phyloP scores from a whole-genome alignment of 345 rosid genomes.

The Turnera subulata region DNA sequence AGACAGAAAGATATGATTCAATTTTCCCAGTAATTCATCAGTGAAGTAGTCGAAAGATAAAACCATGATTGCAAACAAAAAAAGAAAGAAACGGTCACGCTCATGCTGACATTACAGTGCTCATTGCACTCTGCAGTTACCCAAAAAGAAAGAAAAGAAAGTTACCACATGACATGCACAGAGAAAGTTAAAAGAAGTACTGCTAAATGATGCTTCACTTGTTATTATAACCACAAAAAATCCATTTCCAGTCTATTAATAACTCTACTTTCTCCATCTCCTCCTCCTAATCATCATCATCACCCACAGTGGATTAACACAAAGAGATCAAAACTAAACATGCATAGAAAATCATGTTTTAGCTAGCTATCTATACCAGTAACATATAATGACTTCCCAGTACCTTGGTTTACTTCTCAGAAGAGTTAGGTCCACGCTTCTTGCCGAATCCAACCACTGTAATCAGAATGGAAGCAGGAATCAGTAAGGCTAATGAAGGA shows the following conservation, averaged over 20 bases:
- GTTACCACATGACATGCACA: too few relatives aligned
- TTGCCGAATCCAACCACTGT: too few relatives aligned
- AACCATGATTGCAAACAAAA: conserved; percentile 22
- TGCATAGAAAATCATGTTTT: not conserved
- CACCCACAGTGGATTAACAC: not conserved
- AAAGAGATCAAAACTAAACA: not conserved
- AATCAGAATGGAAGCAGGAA: too few relatives aligned
- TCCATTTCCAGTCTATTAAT: too few relatives aligned
- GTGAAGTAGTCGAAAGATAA: conserved; percentile 18
- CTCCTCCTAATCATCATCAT: not conserved
- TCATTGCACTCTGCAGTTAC: conserved; percentile 26
- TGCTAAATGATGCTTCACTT: not conserved
- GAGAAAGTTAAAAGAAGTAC: not conserved
- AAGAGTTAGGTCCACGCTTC: too few relatives aligned
- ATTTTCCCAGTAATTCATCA: too few relatives aligned
- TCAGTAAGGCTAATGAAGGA: too few relatives aligned
- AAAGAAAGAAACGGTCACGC: conserved; percentile 24
- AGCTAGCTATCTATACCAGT: too few relatives aligned
- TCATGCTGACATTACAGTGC: conserved; percentile 28
- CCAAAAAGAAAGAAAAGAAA: conserved; percentile 2
- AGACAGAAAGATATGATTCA: not conserved
- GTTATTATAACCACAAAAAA: not conserved
- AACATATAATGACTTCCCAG: not conserved
- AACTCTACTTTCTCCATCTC: not conserved
- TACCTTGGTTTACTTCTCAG: too few relatives aligned